A percentile compares a stretch with the other conserved stretches of the same genome.
phyloP scores from a whole-genome alignment of 2,329 filamentous ascomycete genomes.

The Trichoderma breve region DNA sequence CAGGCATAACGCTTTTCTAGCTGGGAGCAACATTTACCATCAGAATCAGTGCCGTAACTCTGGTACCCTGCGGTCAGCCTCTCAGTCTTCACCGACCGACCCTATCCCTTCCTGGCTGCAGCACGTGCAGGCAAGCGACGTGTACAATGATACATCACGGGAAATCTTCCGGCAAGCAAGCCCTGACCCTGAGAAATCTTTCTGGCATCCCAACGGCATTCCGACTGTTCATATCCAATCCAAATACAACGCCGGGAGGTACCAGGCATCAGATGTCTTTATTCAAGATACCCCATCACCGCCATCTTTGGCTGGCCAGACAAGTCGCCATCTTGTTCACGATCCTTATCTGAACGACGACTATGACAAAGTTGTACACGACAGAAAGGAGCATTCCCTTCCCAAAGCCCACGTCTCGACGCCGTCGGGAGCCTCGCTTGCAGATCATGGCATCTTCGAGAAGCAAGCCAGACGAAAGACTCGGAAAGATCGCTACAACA shows the following conservation, averaged over 20 bases:
- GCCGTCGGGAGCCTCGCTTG: neutral
- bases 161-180: neutral
- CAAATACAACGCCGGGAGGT: neutral
- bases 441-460: conserved; percentile 4
- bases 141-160: neutral
- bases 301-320: neutral
- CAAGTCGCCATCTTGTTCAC: neutral
- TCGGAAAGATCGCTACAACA: conserved; percentile 24
- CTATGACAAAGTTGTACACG: neutral
- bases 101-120: conserved; percentile 15
- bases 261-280: conserved; percentile 8
- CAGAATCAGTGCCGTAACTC: neutral
- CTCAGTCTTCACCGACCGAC: neutral
- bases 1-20: neutral
- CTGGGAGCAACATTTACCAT: neutral
- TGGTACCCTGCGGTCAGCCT: neutral
- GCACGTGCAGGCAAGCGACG: conserved; percentile 2
- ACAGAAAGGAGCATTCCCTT: neutral
- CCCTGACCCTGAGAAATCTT: neutral
- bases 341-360: neutral
- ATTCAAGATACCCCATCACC: conserved; percentile 1
- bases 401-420: neutral
- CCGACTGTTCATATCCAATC: neutral
- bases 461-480: conserved; percentile 23
- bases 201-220: conserved; percentile 16